Evolutionary conservation across 345 rosid genomes (phyloP).

Genomic region (Theobroma cacao): DNA sequence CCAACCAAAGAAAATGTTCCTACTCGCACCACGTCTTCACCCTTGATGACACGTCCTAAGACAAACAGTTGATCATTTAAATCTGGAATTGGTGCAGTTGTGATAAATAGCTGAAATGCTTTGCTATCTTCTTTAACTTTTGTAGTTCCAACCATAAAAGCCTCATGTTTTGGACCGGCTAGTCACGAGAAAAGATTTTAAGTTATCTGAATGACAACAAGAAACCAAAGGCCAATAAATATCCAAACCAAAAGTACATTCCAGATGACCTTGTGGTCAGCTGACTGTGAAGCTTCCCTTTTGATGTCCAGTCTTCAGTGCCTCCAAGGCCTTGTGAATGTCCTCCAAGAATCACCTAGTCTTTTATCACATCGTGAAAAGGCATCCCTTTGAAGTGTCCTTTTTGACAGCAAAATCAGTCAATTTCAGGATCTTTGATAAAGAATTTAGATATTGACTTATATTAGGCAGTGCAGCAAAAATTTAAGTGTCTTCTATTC

Average conservation of each 20-base stretch:
- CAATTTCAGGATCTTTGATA: neutral
- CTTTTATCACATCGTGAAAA: conserved; percentile 57
- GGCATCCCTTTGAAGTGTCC: conserved; percentile 62
- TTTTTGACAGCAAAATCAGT: conserved; percentile 47
- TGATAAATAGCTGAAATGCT: conserved; percentile 61
- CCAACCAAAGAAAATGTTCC: neutral
- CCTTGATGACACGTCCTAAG: conserved; percentile 58
- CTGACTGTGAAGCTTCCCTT: conserved; percentile 37
- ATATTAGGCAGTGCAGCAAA: neutral
- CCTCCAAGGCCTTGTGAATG: conserved; percentile 30
- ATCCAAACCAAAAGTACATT: neutral
- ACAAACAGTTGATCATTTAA: conserved; percentile 52
- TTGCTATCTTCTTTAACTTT: conserved; percentile 39
- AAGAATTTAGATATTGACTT: neutral
- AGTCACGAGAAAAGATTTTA: neutral
- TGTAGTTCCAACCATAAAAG: conserved; percentile 66
- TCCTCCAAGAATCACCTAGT: conserved; percentile 61
- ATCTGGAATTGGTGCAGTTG: conserved; percentile 53
- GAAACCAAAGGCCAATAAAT: neutral
- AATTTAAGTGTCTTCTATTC: neutral
- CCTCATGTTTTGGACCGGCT: conserved; percentile 54
- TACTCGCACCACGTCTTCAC: conserved; percentile 58
- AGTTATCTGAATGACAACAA: neutral
- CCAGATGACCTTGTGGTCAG: conserved; percentile 40
- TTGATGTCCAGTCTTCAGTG: conserved; percentile 59